Evolutionary conservation across 2,329 filamentous ascomycete genomes (phyloP).

Genomic region (Microcyclosporella mali): DNA sequence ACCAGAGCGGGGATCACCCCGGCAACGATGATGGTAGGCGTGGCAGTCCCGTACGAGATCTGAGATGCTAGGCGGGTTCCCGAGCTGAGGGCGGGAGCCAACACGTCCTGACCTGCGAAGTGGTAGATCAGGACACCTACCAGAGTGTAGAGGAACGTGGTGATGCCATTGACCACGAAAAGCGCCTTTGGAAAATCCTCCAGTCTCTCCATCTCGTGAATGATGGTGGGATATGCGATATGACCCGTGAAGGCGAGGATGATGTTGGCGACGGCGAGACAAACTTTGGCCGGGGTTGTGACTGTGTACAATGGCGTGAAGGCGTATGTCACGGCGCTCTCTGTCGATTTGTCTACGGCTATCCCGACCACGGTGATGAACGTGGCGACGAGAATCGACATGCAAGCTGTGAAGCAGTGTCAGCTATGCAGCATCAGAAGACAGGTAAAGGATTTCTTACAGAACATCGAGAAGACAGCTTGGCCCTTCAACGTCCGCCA

Average conservation of each 20-base stretch:
- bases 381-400: constrained; percentile 58
- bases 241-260: constrained; percentile 60
- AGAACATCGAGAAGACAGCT: constrained; percentile 56
- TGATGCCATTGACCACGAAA: constrained; percentile 52
- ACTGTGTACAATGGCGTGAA: neutral
- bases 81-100: constrained; percentile 59
- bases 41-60: constrained; percentile 63
- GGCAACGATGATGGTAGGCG: constrained; percentile 65
- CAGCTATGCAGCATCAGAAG: constrained; percentile 12
- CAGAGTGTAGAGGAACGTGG: constrained; percentile 57
- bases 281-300: neutral
- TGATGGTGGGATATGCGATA: constrained; percentile 62
- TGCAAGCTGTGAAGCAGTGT: constrained; percentile 46
- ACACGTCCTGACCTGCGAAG: constrained; percentile 56
- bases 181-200: constrained; percentile 58
- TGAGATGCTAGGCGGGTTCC: constrained; percentile 52
- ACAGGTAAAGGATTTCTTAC: constrained; percentile 31
- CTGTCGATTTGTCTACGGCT: neutral
- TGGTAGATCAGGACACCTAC: constrained; percentile 62
- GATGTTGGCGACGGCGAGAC: constrained; percentile 58
- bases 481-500: constrained; percentile 59
- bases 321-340: neutral
- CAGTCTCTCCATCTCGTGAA: constrained; percentile 58
- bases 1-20: constrained; percentile 66
- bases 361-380: constrained; percentile 44